Percentiles rank a stretch among this genome's conserved stretches.
Evolutionary conservation across 768 basidiomycete genomes (phyloP).

Genomic region (Termitomyces sp.): DNA sequence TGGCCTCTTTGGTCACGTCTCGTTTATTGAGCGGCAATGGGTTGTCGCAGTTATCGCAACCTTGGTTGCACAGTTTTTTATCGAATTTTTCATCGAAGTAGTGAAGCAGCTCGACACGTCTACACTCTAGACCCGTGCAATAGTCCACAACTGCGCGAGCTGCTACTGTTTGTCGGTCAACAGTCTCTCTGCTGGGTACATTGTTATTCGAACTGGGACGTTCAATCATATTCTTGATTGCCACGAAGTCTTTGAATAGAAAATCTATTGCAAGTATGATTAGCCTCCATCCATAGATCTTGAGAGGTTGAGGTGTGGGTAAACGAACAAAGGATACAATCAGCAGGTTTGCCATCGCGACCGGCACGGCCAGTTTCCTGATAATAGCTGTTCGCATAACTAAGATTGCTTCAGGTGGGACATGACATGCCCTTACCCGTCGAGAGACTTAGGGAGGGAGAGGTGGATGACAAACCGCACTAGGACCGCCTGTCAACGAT

Average conservation of each 20-base stretch:
- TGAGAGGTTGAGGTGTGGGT: neutral
- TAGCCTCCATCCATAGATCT: neutral
- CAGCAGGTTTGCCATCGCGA: constrained; percentile 77
- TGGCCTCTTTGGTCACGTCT: constrained; percentile 60
- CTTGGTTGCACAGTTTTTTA: constrained; percentile 50
- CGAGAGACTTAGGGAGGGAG: constrained; percentile 74
- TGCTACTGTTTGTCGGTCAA: constrained; percentile 60
- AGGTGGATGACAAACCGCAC: constrained; percentile 93
- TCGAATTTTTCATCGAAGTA: constrained; percentile 86
- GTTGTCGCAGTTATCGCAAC: constrained; percentile 82
- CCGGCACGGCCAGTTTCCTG: constrained; percentile 98
- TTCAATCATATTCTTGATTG: constrained; percentile 55
- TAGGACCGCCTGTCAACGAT: constrained; percentile 20
- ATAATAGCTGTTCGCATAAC: constrained; percentile 52
- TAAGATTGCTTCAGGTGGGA: constrained; percentile 1
- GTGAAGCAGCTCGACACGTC: constrained; percentile 80
- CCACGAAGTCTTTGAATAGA: constrained; percentile 48
- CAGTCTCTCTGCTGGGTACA: constrained; percentile 43
- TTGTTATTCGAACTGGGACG: constrained; percentile 40
- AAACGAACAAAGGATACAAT: constrained; percentile 80
- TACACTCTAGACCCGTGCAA: constrained; percentile 80
- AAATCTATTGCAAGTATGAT: constrained; percentile 47
- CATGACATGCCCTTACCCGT: constrained; percentile 48
- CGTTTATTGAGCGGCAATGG: constrained; percentile 35
- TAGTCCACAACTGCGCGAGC: constrained; percentile 70